These are phyloP conservation scores for Calvatia gigantea DNA, from an alignment of 768 basidiomycete species.

Conservation along the genomic window DNA sequence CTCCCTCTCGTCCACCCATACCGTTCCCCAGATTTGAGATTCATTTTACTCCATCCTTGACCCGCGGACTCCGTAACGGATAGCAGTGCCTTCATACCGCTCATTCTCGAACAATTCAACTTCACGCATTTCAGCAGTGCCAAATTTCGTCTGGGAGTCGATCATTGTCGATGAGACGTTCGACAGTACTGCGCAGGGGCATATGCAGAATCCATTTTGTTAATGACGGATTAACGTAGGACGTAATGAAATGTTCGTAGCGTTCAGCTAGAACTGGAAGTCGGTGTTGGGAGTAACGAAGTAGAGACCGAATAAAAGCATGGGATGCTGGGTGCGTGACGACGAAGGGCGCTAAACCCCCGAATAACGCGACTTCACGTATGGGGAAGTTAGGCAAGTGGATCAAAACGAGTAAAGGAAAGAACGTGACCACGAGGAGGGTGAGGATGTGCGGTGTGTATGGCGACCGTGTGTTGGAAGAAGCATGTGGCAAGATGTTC, in stretches of 20 bases:
- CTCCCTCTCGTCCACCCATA: slow-evolving; percentile 66
- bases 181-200: slow-evolving; percentile 20
- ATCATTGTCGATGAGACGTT: slow-evolving; percentile 60
- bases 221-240: not conserved
- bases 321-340: slow-evolving; percentile 46
- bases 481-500: slow-evolving; percentile 15
- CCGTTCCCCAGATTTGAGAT: slow-evolving; percentile 45
- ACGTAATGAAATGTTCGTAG: not conserved
- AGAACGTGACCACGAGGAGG: slow-evolving; percentile 41
- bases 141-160: slow-evolving; percentile 60
- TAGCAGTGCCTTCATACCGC: slow-evolving; percentile 34
- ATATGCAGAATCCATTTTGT: not conserved
- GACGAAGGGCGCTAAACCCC: slow-evolving; percentile 50
- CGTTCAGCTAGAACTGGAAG: slow-evolving; percentile 11
- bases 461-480: slow-evolving; percentile 30
- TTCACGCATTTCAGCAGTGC: slow-evolving; percentile 56
- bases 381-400: slow-evolving; percentile 46
- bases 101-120: slow-evolving; percentile 86
- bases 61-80: not conserved
- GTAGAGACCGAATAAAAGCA: slow-evolving; percentile 25
- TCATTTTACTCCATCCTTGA: slow-evolving; percentile 39
- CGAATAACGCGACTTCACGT: slow-evolving; percentile 40
- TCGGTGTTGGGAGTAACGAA: not conserved
- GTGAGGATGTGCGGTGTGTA: slow-evolving; percentile 54
- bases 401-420: slow-evolving; percentile 46